These are phyloP conservation scores for Fusarium acutatum DNA, from an alignment of 2,329 filamentous ascomycete species.

Conservation along the genomic window DNA sequence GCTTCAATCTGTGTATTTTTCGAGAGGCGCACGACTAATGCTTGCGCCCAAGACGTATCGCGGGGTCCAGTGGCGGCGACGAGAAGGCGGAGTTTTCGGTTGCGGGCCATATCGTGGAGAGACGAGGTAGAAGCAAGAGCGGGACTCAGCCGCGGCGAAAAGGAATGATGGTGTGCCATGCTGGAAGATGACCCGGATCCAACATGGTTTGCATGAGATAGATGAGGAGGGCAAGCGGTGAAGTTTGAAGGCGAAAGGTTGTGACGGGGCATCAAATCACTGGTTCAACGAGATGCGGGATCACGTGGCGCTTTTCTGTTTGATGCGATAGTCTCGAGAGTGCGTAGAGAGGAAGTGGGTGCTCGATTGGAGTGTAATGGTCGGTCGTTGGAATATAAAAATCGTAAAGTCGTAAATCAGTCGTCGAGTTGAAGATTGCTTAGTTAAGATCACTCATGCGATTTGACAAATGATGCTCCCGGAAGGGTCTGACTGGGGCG, in stretches of 20 bases:
- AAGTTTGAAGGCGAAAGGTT: slow-evolving; percentile 37
- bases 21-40: slow-evolving; percentile 72
- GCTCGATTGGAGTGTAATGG: not conserved
- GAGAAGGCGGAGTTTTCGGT: slow-evolving; percentile 66
- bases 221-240: slow-evolving; percentile 41
- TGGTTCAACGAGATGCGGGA: slow-evolving; percentile 36
- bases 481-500: slow-evolving; percentile 19
- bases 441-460: slow-evolving; percentile 4
- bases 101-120: slow-evolving; percentile 48
- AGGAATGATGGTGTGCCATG: slow-evolving; percentile 47
- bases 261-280: slow-evolving; percentile 46
- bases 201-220: slow-evolving; percentile 44
- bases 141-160: slow-evolving; percentile 45
- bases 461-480: slow-evolving; percentile 34
- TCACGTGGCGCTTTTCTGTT: slow-evolving; percentile 34
- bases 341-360: not conserved
- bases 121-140: slow-evolving; percentile 48
- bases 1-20: slow-evolving; percentile 70
- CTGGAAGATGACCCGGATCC: slow-evolving; percentile 38
- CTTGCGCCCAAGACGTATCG: slow-evolving; percentile 71
- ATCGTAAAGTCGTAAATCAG: slow-evolving; percentile 8
- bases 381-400: not conserved
- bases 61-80: slow-evolving; percentile 72
- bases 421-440: slow-evolving; percentile 17
- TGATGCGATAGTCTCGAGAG: not conserved